Evolutionary conservation across 2,329 filamentous ascomycete species (phyloP).

Genomic region (Sclerotiophoma versabilis): DNA sequence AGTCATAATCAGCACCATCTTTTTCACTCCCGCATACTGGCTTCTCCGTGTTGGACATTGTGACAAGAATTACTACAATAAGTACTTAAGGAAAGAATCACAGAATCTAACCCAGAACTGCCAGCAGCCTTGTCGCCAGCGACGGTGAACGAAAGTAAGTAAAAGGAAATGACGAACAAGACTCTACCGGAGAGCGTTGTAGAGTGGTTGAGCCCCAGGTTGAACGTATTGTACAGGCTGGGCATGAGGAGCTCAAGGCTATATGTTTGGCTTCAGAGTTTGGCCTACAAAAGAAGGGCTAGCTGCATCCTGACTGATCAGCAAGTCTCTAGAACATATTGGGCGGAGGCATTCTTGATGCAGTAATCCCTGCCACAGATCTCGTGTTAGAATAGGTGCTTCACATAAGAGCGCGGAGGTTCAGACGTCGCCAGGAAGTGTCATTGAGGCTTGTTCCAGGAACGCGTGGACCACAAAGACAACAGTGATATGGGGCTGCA

Average conservation of each 20-base stretch:
- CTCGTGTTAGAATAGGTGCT: constrained; percentile 32
- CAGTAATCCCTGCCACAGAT: constrained; percentile 41
- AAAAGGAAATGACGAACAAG: constrained; percentile 27
- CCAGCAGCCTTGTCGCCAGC: constrained; percentile 46
- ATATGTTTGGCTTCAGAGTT: constrained; percentile 40
- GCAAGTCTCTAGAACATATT: constrained; percentile 35
- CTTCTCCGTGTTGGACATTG: constrained; percentile 41
- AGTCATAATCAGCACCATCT: constrained; percentile 42
- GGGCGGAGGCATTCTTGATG: constrained; percentile 28
- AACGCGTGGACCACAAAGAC: constrained; percentile 25
- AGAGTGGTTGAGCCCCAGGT: constrained; percentile 27
- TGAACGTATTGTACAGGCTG: constrained; percentile 34
- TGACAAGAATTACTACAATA: constrained; percentile 24
- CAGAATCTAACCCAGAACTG: constrained; percentile 27
- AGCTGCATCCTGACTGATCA: constrained; percentile 39
- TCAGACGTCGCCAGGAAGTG: constrained; percentile 42
- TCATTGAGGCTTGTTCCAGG: constrained; percentile 26
- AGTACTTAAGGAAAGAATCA: constrained; percentile 23
- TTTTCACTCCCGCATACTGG: constrained; percentile 43
- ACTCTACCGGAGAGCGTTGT: constrained; percentile 47
- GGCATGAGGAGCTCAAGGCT: constrained; percentile 32
- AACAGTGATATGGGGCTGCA: constrained; percentile 36
- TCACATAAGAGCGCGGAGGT: constrained; percentile 41
- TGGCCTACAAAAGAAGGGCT: constrained; percentile 28
- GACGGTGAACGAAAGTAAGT: constrained; percentile 36